phyloP scores from a whole-genome alignment of 371 early-diverging fungal genomes.

The Mortierella sp. region DNA sequence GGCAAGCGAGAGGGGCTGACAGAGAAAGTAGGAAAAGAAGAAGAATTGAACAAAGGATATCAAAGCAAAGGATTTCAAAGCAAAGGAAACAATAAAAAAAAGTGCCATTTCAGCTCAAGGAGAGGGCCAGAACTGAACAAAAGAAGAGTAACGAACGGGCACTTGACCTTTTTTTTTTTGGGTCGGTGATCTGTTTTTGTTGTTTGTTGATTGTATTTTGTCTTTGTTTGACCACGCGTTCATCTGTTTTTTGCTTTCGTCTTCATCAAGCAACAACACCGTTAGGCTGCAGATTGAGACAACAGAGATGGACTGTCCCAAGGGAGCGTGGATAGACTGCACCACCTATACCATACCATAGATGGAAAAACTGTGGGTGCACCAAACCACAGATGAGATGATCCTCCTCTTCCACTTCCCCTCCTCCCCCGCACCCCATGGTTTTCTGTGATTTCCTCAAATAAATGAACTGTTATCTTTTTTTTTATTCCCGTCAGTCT shows the following conservation, averaged over 20 bases:
- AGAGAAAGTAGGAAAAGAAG: not conserved
- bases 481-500: not conserved
- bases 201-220: not conserved
- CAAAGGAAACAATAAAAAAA: conserved; percentile 2
- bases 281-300: not conserved
- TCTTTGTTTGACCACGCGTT: not conserved
- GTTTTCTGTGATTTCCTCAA: not conserved
- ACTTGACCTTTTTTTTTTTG: not conserved
- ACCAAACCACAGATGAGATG: not conserved
- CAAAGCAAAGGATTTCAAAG: conserved; percentile 2
- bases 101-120: not conserved
- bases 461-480: not conserved
- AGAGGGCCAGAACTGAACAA: not conserved
- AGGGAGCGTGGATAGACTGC: not conserved
- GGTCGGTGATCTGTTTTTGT: not conserved
- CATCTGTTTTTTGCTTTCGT: not conserved
- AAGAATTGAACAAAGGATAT: not conserved
- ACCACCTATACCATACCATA: not conserved
- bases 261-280: not conserved
- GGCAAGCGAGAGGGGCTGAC: conserved; percentile 35
- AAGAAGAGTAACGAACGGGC: not conserved
- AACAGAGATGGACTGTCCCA: not conserved
- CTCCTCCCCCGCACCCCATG: not conserved
- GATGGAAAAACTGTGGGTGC: not conserved
- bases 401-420: no score